These are phyloP conservation scores for Botryotinia globosa DNA, from an alignment of 2,329 filamentous ascomycete species.

Conservation along the genomic window DNA sequence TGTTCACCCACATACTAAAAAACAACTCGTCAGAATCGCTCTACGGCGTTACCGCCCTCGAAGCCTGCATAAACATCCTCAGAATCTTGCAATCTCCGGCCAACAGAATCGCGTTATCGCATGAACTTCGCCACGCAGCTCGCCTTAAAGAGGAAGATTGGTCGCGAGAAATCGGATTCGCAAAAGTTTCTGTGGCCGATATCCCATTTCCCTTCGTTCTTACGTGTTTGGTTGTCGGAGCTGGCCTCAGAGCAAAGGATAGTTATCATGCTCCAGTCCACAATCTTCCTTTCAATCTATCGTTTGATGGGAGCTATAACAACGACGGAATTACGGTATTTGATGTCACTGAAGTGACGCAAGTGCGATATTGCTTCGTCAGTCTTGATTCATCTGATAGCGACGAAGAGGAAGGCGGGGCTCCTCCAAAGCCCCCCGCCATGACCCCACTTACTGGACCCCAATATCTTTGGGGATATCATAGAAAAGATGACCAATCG, in stretches of 20 bases:
- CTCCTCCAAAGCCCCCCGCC: not conserved
- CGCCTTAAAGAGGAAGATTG: slow-evolving; percentile 1
- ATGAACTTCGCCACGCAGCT: slow-evolving; percentile 24
- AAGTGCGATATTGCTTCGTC: slow-evolving; percentile 30
- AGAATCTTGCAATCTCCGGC: slow-evolving; percentile 24
- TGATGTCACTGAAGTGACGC: slow-evolving; percentile 27
- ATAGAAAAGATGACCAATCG: not conserved
- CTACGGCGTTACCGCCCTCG: slow-evolving; percentile 18
- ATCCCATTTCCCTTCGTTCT: slow-evolving; percentile 8
- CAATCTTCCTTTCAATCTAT: not conserved
- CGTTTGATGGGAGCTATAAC: slow-evolving; percentile 18
- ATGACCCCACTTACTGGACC: slow-evolving; percentile 14
- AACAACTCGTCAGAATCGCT: not conserved
- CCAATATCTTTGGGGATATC: slow-evolving; percentile 3
- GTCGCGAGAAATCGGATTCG: not conserved
- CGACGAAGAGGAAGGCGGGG: not conserved
- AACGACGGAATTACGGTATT: slow-evolving; percentile 33
- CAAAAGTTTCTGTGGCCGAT: not conserved
- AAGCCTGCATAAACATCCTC: slow-evolving; percentile 22
- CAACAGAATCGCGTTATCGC: slow-evolving; percentile 27
- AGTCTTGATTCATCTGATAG: not conserved
- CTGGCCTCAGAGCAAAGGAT: not conserved
- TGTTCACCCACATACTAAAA: not conserved
- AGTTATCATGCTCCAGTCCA: not conserved
- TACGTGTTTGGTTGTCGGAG: slow-evolving; percentile 1